phyloP scores from a whole-genome alignment of 805 yeast genomes.

The Zygotorulaspora florentina region DNA sequence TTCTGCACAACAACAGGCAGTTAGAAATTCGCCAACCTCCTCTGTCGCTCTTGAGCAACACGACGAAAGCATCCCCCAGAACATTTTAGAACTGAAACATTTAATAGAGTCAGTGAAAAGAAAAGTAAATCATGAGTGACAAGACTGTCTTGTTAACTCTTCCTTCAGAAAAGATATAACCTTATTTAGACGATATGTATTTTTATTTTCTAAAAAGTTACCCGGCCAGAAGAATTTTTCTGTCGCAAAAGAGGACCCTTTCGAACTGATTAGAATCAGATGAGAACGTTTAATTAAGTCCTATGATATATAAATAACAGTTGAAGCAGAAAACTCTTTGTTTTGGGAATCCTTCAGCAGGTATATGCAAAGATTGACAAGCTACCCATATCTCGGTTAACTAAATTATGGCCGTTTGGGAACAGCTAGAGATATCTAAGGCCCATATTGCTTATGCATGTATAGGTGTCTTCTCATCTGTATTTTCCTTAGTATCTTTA shows the following conservation, averaged over 20 bases:
- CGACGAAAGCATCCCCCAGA: slow-evolving; percentile 5
- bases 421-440: slow-evolving; percentile 40
- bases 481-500: slow-evolving; percentile 76
- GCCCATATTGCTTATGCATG: slow-evolving; percentile 88
- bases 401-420: slow-evolving; percentile 27
- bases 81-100: slow-evolving; percentile 22
- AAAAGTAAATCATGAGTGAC: slow-evolving; percentile 15
- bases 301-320: background rate
- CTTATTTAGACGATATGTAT: background rate
- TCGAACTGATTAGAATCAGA: background rate
- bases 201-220: slow-evolving; percentile 6
- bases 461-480: slow-evolving; percentile 74
- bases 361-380: background rate
- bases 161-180: background rate
- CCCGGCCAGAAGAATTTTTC: slow-evolving; percentile 4
- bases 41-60: slow-evolving; percentile 1
- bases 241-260: slow-evolving; percentile 2
- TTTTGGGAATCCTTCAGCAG: background rate
- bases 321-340: background rate
- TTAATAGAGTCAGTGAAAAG: slow-evolving; percentile 30
- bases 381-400: background rate
- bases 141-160: background rate
- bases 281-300: no score
- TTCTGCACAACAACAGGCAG: background rate
- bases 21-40: background rate